Conservation (phyloP, 2,329 filamentous ascomycete genomes). For the Verticillium klebahnii region DNA sequence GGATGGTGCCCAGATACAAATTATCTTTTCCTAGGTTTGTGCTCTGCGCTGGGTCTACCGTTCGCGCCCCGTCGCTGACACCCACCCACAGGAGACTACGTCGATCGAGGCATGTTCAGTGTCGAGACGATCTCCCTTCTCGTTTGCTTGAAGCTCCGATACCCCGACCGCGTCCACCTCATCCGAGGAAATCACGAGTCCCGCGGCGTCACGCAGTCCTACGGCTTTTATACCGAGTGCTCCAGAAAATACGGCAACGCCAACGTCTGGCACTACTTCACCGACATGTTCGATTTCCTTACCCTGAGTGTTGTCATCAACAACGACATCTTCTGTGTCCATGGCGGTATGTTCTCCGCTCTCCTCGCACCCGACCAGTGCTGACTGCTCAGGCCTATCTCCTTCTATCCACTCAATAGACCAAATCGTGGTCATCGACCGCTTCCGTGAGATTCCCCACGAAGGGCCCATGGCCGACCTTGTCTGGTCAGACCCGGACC, state of each 20-base stretch:
- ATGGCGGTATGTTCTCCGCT: slow-evolving; percentile 57
- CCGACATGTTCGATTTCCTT: slow-evolving; percentile 99
- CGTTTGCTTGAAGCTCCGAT: slow-evolving; percentile 94
- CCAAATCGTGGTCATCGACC: slow-evolving; percentile 99
- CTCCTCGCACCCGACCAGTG: neutral
- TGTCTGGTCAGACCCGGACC: slow-evolving; percentile 96
- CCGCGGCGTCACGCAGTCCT: slow-evolving; percentile 94
- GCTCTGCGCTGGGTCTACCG: neutral
- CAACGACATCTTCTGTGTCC: slow-evolving; percentile 98
- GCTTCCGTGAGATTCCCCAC: slow-evolving; percentile 96
- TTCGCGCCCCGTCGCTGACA: slow-evolving; percentile 1
- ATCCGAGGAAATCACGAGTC: slow-evolving; percentile 98
- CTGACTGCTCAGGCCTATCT: slow-evolving; percentile 55
- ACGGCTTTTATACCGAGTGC: slow-evolving; percentile 98
- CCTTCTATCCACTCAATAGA: slow-evolving; percentile 96
- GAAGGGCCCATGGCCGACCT: slow-evolving; percentile 99
- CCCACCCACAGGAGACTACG: slow-evolving; percentile 74
- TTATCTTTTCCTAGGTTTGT: slow-evolving; percentile 86
- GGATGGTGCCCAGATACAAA: slow-evolving; percentile 97
- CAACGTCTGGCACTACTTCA: slow-evolving; percentile 99
- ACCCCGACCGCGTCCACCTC: slow-evolving; percentile 90
- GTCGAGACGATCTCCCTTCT: slow-evolving; percentile 98
- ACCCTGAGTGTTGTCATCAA: slow-evolving; percentile 97
- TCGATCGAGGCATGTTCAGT: slow-evolving; percentile 96
- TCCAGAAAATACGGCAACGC: slow-evolving; percentile 97